These are phyloP conservation scores for Penstemon barbatus DNA, from an alignment of 257 asterid genomes.

Conservation along the genomic window DNA sequence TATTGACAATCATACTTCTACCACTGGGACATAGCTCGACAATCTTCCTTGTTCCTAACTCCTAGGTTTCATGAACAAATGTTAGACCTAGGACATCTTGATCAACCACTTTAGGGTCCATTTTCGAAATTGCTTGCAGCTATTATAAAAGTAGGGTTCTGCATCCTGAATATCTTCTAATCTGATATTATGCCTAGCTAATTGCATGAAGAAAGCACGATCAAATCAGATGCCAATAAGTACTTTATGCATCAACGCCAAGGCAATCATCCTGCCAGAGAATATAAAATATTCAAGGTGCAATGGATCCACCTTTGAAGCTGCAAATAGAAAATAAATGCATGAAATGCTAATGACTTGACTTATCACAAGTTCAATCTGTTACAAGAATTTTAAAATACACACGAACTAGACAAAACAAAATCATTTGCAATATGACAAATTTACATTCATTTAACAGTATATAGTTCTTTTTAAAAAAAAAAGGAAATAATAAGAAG, in stretches of 20 bases:
- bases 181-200: constrained; percentile 25
- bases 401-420: neutral
- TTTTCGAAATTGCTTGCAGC: constrained; percentile 1
- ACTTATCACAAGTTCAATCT: constrained; percentile 20
- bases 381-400: constrained; percentile 7
- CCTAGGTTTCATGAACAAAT: constrained; percentile 75
- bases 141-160: no score
- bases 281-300: constrained; percentile 84
- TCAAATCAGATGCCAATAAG: constrained; percentile 91
- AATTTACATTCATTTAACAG: neutral
- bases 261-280: constrained; percentile 87
- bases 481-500: no score
- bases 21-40: constrained; percentile 80
- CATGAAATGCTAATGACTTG: constrained; percentile 28
- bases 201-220: constrained; percentile 63
- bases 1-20: constrained; percentile 56
- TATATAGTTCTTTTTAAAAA: no score
- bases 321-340: constrained; percentile 49
- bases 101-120: constrained; percentile 83
- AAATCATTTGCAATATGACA: neutral
- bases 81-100: constrained; percentile 87
- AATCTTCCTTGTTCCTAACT: constrained; percentile 72
- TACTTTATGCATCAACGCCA: constrained; percentile 88
- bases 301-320: constrained; percentile 87
- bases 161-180: no score